These are phyloP conservation scores for Fusarium sp. DNA, from an alignment of 2,329 filamentous ascomycete genomes.

Conservation along the genomic window DNA sequence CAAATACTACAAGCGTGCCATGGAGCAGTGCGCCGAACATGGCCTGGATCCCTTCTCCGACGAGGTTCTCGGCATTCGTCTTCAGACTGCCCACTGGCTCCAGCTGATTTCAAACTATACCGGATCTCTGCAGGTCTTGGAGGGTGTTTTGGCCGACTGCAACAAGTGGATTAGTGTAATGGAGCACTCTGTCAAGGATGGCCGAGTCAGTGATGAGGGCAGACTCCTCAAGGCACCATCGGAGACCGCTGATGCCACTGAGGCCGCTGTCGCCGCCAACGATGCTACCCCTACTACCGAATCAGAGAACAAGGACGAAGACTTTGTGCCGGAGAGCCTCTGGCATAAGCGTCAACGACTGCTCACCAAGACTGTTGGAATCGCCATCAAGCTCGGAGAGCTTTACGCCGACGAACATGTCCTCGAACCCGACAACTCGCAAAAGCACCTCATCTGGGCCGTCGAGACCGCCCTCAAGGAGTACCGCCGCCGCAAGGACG, in stretches of 20 bases:
- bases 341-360: conserved; percentile 73
- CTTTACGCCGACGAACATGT: conserved; percentile 84
- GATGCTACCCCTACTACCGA: conserved; percentile 19
- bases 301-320: conserved; percentile 43
- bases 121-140: conserved; percentile 80
- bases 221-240: conserved; percentile 42
- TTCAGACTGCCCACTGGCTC: conserved; percentile 83
- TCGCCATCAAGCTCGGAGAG: conserved; percentile 86
- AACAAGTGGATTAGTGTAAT: conserved; percentile 68
- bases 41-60: conserved; percentile 91
- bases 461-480: conserved; percentile 85
- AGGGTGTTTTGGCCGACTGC: conserved; percentile 80
- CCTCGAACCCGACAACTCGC: conserved; percentile 77
- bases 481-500: conserved; percentile 72
- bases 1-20: conserved; percentile 84
- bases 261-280: background rate
- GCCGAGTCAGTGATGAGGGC: conserved; percentile 57
- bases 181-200: conserved; percentile 62
- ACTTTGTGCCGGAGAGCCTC: conserved; percentile 57
- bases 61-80: conserved; percentile 89
- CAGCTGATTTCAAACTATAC: conserved; percentile 79
- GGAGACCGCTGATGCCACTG: conserved; percentile 14
- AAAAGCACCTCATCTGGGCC: conserved; percentile 80
- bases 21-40: conserved; percentile 77
- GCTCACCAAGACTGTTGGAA: conserved; percentile 78